Evolutionary conservation across 2,329 filamentous ascomycete genomes (phyloP), one percentile per base, ranked within the genome.

Genomic region (Aspergillus sojae): DNA sequence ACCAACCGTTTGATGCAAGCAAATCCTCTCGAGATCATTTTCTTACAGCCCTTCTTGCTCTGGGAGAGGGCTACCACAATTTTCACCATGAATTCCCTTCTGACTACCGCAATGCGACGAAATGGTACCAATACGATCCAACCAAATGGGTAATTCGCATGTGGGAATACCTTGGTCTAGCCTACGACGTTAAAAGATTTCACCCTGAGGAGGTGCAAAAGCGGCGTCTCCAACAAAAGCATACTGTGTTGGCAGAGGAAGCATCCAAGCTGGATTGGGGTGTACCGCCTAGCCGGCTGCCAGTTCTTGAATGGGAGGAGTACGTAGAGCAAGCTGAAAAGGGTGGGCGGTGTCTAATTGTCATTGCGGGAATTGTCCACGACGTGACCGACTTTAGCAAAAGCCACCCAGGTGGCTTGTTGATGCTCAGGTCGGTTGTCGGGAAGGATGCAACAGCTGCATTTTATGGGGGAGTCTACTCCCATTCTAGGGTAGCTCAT

Each of bases 71-170:
- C 0, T 68, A 68, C 16, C 67, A 68, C 54, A 68, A 68, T 14
- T 68, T 68, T 39, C 67, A 68, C 41, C 65, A 68, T 28, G 67
- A 67, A 36, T 67, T 68, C 12, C 67, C 67, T 5, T 59, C 58
- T 0, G 67, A 67, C 12, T 68, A 68, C 30, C 65, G 65, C 4
- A 68, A 68, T 34, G 67, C 56, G 0, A 62, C 67, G 2, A 26
- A 66, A 41, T 67, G 67, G 67, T 67, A 55, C 23, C 62, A 68
- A 21, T 67, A 65, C 28, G 65, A 68, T n/a, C 63, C 62, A 1
- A 68, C 67, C 0, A 68, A 68, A 41, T 68, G 67, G 67, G 32
- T 50, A 4, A 68, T 68, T 12, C 62, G 63, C 62, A 5, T 58
- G 12, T 67, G 67, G 63, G 62, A 62, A 12, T 56, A 59, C 12